Conservation (phyloP, 129 eudicot species). For the Rutidosis leptorrhynchoides region DNA sequence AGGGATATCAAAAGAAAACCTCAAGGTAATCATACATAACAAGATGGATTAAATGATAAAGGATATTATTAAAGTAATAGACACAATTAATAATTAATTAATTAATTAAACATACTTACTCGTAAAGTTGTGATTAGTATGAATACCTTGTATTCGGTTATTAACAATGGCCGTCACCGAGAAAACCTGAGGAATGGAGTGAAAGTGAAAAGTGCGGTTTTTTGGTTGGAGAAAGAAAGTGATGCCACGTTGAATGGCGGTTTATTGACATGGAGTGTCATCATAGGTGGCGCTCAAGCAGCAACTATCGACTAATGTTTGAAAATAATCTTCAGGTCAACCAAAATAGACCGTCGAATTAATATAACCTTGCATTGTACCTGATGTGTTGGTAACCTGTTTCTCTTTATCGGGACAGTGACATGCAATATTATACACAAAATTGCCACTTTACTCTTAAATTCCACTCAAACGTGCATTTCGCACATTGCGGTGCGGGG, state of each 20-base stretch:
- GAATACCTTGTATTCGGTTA: constrained; percentile 10
- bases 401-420: too few species aligned
- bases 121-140: background rate
- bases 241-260: constrained; percentile 30
- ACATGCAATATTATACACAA: too few species aligned
- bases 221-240: constrained; percentile 17
- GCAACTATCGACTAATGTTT: background rate
- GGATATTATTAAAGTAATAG: background rate
- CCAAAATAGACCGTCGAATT: too few species aligned
- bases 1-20: background rate
- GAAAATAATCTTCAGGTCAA: too few species aligned
- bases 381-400: too few species aligned
- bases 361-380: too few species aligned
- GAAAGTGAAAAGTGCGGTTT: constrained; percentile 4
- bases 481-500: too few species aligned
- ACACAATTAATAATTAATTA: background rate
- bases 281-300: constrained; percentile 7
- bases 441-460: too few species aligned
- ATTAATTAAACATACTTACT: background rate
- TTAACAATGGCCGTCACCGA: background rate
- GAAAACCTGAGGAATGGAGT: background rate
- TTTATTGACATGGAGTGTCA: constrained; percentile 17
- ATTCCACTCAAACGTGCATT: too few species aligned
- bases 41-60: constrained; percentile 4
- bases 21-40: constrained; percentile 9